Conservation (phyloP, 2,329 filamentous ascomycete genomes). For the Blastomyces gilchristii region DNA sequence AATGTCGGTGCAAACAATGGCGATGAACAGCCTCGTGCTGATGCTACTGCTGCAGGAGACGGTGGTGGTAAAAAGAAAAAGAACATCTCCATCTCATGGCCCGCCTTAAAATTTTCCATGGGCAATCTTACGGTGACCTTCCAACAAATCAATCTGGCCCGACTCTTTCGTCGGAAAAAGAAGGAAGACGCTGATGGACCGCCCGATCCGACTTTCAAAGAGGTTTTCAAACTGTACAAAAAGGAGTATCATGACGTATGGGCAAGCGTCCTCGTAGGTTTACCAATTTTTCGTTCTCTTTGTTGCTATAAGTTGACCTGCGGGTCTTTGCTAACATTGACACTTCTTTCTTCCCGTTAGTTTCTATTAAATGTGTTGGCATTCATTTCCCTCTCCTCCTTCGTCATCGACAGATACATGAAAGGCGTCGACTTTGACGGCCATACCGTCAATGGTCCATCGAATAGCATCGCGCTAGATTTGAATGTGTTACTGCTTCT, state of each 20-base stretch:
- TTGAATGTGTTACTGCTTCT: constrained; percentile 84
- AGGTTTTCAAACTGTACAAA: constrained; percentile 69
- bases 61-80: background rate
- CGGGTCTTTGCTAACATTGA: constrained; percentile 1
- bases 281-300: background rate
- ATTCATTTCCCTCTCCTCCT: constrained; percentile 64
- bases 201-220: constrained; percentile 48
- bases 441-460: constrained; percentile 60
- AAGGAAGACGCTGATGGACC: background rate
- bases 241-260: constrained; percentile 89
- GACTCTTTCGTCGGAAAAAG: background rate
- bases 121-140: background rate
- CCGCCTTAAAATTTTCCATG: background rate
- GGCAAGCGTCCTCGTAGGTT: constrained; percentile 64
- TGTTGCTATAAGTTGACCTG: constrained; percentile 10
- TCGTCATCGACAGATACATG: constrained; percentile 66
- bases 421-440: constrained; percentile 53
- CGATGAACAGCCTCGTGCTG: background rate
- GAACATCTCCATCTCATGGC: background rate
- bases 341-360: constrained; percentile 29
- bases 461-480: constrained; percentile 58
- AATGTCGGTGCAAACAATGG: background rate
- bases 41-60: background rate
- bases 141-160: background rate
- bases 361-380: constrained; percentile 62